phyloP scores from a whole-genome alignment of 192 early-diverging fungal species.

The Allomyces arbusculus region DNA sequence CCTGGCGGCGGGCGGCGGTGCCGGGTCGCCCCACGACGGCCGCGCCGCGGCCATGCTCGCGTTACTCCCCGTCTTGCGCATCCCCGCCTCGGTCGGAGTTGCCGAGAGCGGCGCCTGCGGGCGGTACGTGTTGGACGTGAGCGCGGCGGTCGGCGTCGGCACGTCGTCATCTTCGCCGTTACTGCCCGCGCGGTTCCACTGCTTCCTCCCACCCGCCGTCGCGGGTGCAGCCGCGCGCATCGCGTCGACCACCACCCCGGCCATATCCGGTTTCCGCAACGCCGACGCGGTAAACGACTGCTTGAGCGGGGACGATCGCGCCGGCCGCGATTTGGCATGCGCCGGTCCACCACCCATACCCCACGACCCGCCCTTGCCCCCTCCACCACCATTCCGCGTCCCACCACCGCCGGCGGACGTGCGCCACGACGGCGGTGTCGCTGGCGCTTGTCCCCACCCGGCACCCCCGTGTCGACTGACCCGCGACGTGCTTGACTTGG shows the following conservation, averaged over 20 bases:
- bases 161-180: not conserved
- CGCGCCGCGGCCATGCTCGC: not conserved
- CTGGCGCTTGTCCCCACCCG: not conserved
- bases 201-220: not conserved
- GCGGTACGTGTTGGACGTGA: not conserved
- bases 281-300: not conserved
- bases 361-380: not conserved
- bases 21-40: not conserved
- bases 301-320: not conserved
- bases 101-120: not conserved
- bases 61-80: not conserved
- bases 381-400: not conserved
- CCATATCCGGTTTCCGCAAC: not conserved
- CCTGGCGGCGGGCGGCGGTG: not conserved
- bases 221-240: not conserved
- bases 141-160: not conserved
- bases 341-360: not conserved
- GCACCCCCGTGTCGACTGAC: not conserved
- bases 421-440: not conserved
- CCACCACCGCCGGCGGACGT: not conserved
- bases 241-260: no score
- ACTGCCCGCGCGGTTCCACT: not conserved
- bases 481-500: not conserved
- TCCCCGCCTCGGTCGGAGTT: not conserved
- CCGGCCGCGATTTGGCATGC: not conserved